Evolutionary conservation across 176 grass and related monocot species (phyloP).

Genomic region (Areca catechu): DNA sequence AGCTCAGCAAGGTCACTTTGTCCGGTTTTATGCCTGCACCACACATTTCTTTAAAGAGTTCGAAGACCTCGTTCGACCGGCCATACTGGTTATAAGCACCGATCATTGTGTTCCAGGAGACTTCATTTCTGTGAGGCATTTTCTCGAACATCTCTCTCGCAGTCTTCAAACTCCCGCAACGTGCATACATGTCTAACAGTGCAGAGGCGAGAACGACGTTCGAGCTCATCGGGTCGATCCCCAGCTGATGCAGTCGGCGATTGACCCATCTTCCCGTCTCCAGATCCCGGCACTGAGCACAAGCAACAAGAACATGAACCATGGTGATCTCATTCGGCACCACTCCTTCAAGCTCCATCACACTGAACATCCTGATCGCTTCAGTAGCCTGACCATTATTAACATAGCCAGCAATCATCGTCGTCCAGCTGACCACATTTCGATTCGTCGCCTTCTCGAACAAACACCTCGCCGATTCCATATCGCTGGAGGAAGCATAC

Average conservation of each 20-base stretch:
- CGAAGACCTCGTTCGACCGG: slow-evolving; percentile 10
- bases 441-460: slow-evolving; percentile 24
- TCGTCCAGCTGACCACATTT: slow-evolving; percentile 36
- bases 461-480: not conserved
- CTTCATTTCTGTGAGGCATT: slow-evolving; percentile 19
- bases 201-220: slow-evolving; percentile 15
- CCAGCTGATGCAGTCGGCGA: slow-evolving; percentile 1
- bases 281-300: slow-evolving; percentile 26
- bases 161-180: slow-evolving; percentile 12
- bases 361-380: slow-evolving; percentile 22
- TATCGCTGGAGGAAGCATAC: slow-evolving; percentile 4
- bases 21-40: slow-evolving; percentile 13
- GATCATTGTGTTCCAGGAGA: slow-evolving; percentile 39
- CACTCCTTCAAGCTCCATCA: slow-evolving; percentile 7
- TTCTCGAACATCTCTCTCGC: slow-evolving; percentile 13
- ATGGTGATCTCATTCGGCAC: slow-evolving; percentile 29
- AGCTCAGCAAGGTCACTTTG: slow-evolving; percentile 31
- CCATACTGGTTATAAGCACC: slow-evolving; percentile 19
- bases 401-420: slow-evolving; percentile 28
- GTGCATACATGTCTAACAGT: slow-evolving; percentile 10
- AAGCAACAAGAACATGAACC: slow-evolving; percentile 27
- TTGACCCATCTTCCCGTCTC: slow-evolving; percentile 28
- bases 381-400: slow-evolving; percentile 10
- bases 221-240: not conserved
- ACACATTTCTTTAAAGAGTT: slow-evolving; percentile 21